Conservation (phyloP, 2,329 filamentous ascomycete genomes). For the Ustulina deusta region DNA sequence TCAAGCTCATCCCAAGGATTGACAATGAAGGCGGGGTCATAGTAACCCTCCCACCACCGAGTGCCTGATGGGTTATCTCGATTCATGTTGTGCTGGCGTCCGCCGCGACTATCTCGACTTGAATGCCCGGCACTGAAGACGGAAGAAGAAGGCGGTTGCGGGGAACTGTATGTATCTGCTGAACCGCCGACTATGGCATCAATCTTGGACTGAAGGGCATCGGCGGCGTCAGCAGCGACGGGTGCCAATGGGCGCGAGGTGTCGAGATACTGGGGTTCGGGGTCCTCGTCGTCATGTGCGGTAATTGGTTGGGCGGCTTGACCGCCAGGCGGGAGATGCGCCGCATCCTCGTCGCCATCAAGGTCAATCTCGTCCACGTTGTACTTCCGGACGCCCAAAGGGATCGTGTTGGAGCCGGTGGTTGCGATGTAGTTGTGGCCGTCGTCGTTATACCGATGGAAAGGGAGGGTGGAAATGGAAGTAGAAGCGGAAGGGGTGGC, state of each 20-base stretch:
- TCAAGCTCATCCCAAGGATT: conserved; percentile 78
- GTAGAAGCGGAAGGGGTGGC: conserved; percentile 42
- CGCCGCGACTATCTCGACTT: conserved; percentile 38
- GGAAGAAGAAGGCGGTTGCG: conserved; percentile 22
- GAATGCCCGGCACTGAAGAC: conserved; percentile 12
- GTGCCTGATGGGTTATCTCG: conserved; percentile 56
- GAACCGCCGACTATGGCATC: conserved; percentile 45
- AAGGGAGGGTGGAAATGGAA: conserved; percentile 40
- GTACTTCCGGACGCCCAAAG: conserved; percentile 54
- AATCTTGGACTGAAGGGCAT: conserved; percentile 46
- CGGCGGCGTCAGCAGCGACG: conserved; percentile 26
- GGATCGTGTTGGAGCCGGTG: conserved; percentile 54
- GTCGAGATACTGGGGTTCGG: conserved; percentile 50
- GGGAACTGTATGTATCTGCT: conserved; percentile 10
- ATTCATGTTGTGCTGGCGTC: conserved; percentile 36
- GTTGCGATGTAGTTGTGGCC: conserved; percentile 9
- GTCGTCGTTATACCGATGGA: conserved; percentile 33
- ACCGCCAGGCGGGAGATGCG: neutral
- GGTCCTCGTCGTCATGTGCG: conserved; percentile 21
- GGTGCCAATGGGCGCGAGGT: conserved; percentile 51
- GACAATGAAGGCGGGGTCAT: conserved; percentile 75
- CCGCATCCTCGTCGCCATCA: conserved; percentile 51
- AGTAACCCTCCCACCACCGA: conserved; percentile 75
- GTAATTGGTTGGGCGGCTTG: conserved; percentile 16
- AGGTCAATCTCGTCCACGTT: conserved; percentile 63